These are phyloP conservation scores for Stemphylium beticola DNA, from an alignment of 2,329 filamentous ascomycete genomes.

Conservation along the genomic window DNA sequence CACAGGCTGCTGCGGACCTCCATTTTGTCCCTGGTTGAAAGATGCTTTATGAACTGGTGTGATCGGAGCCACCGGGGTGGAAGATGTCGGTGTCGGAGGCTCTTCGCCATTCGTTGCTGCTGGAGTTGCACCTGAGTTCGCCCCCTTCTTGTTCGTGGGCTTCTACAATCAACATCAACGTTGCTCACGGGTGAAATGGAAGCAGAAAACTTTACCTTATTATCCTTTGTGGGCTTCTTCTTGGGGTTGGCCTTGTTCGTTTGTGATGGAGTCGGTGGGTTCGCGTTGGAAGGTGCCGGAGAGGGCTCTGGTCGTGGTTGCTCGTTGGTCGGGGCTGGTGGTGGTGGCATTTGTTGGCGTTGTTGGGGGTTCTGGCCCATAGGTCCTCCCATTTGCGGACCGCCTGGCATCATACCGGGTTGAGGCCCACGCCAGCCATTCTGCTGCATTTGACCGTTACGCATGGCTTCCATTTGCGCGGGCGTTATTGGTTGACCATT, in stretches of 20 bases:
- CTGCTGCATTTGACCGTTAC: constrained; percentile 47
- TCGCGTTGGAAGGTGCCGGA: constrained; percentile 55
- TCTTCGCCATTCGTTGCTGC: constrained; percentile 53
- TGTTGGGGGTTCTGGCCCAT: constrained; percentile 73
- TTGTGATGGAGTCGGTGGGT: constrained; percentile 78
- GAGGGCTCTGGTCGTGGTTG: constrained; percentile 55
- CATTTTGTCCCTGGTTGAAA: constrained; percentile 46
- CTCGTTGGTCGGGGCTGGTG: constrained; percentile 53
- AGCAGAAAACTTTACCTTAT: constrained; percentile 66
- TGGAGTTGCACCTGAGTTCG: constrained; percentile 49
- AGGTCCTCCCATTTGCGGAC: constrained; percentile 58
- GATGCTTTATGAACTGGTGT: constrained; percentile 53
- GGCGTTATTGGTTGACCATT: constrained; percentile 69
- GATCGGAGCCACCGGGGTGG: constrained; percentile 57
- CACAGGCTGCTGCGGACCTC: constrained; percentile 38
- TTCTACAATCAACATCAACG: constrained; percentile 50
- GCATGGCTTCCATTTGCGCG: constrained; percentile 57
- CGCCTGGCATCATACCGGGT: constrained; percentile 63
- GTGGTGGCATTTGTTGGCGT: constrained; percentile 62
- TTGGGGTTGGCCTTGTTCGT: constrained; percentile 75
- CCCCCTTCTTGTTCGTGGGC: constrained; percentile 49
- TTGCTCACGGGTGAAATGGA: constrained; percentile 25
- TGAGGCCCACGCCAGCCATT: constrained; percentile 46
- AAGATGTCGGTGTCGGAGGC: constrained; percentile 56
- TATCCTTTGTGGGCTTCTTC: constrained; percentile 73